phyloP scores from a whole-genome alignment of 2,329 filamentous ascomycete genomes.

The Plectosphaerella cucumerina region DNA sequence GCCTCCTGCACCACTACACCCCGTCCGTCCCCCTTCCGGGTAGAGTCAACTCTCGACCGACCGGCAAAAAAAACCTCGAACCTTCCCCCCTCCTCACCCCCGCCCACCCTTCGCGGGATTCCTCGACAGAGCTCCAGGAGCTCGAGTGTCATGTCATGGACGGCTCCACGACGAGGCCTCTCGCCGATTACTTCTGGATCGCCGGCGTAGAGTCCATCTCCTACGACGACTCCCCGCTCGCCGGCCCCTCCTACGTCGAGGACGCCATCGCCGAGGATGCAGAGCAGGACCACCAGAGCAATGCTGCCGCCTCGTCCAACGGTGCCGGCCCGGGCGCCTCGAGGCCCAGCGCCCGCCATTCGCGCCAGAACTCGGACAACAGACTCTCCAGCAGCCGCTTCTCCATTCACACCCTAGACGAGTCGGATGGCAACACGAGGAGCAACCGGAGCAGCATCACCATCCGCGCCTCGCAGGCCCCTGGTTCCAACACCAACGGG shows the following conservation, averaged over 20 bases:
- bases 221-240: constrained; percentile 51
- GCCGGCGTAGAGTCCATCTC: constrained; percentile 65
- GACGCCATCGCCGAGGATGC: constrained; percentile 60
- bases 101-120: neutral
- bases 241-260: constrained; percentile 39
- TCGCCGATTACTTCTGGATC: constrained; percentile 75
- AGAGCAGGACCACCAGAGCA: constrained; percentile 41
- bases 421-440: constrained; percentile 51
- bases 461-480: constrained; percentile 43
- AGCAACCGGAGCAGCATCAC: constrained; percentile 66
- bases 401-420: constrained; percentile 54
- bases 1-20: neutral
- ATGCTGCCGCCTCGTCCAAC: constrained; percentile 15
- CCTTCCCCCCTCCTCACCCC: constrained; percentile 5
- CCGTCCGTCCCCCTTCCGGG: neutral
- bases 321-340: constrained; percentile 16
- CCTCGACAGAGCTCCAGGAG: neutral
- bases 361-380: constrained; percentile 56
- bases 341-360: constrained; percentile 48
- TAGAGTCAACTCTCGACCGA: neutral
- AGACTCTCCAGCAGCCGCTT: constrained; percentile 51
- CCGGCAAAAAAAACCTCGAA: neutral
- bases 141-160: constrained; percentile 50
- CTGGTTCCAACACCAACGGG: constrained; percentile 12
- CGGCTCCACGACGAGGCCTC: constrained; percentile 55